These are phyloP conservation scores for Imleria badia DNA, from an alignment of 768 basidiomycete genomes.

Conservation along the genomic window DNA sequence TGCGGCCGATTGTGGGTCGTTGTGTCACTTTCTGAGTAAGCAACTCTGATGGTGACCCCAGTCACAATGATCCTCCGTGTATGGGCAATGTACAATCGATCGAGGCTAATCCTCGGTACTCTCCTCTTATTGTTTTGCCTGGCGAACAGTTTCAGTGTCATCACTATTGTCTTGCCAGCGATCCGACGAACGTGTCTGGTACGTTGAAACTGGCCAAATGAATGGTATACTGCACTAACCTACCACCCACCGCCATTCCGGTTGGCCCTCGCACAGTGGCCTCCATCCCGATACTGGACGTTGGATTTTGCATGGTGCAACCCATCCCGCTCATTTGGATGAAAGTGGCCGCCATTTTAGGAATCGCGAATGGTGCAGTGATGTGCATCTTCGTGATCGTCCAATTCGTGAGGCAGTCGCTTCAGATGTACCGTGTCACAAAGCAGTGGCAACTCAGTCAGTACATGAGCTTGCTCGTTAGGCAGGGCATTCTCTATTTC, in stretches of 20 bases:
- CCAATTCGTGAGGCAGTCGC: no score
- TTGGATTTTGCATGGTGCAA: background rate
- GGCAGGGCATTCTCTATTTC: no score
- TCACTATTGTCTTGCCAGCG: background rate
- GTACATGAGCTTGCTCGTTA: background rate
- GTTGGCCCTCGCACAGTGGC: background rate
- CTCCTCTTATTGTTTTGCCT: background rate
- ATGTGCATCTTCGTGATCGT: no score
- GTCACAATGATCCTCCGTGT: background rate
- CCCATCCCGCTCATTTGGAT: background rate
- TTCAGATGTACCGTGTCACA: no score
- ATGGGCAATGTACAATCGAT: no score
- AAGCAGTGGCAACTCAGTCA: background rate
- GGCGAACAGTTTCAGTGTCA: background rate
- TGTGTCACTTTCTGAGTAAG: background rate
- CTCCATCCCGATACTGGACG: background rate
- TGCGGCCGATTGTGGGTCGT: no score
- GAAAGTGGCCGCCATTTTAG: no score
- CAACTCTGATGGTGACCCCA: background rate
- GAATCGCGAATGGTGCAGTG: no score
- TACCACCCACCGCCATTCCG: background rate
- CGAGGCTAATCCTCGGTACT: no score
- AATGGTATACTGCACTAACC: background rate
- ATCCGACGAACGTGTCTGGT: background rate
- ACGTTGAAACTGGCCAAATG: background rate